A percentile compares a stretch with the other conserved stretches of the same genome.
These are phyloP conservation scores for Leccinum subfulvum DNA, from an alignment of 1,284 basidiomycete species.

Conservation along the genomic window DNA sequence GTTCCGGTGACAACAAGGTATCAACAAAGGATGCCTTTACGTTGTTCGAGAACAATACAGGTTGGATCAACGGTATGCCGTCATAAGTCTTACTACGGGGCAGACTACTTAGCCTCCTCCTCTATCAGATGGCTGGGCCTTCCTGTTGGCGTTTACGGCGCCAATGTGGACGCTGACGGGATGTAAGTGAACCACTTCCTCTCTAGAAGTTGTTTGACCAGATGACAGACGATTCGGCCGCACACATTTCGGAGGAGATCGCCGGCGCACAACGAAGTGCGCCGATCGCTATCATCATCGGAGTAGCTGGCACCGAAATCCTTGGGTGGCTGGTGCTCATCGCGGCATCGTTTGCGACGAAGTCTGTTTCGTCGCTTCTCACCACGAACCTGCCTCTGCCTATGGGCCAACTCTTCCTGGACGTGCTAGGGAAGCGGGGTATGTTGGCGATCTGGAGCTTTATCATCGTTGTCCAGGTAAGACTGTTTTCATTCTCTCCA, in stretches of 20 bases:
- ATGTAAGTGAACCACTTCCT: constrained; percentile 42
- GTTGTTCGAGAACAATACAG: constrained; percentile 68
- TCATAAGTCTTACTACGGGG: background rate
- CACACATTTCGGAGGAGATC: constrained; percentile 77
- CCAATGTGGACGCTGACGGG: constrained; percentile 80
- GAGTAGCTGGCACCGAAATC: constrained; percentile 56
- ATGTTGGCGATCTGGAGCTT: constrained; percentile 72
- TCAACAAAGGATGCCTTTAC: constrained; percentile 69
- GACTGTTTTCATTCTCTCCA: background rate
- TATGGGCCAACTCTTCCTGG: constrained; percentile 70
- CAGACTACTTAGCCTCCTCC: background rate
- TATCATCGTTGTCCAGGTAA: constrained; percentile 67
- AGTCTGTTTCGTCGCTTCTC: constrained; percentile 55
- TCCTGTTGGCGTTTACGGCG: constrained; percentile 67
- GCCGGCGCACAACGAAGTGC: constrained; percentile 65
- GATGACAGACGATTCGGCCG: constrained; percentile 66
- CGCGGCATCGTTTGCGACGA: constrained; percentile 62
- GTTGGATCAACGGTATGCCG: constrained; percentile 56
- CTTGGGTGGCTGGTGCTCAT: constrained; percentile 67
- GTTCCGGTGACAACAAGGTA: constrained; percentile 53
- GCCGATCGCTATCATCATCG: constrained; percentile 74
- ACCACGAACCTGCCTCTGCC: constrained; percentile 54
- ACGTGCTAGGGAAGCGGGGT: constrained; percentile 63
- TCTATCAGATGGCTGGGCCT: constrained; percentile 63
- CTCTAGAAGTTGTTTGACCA: background rate